Conservation (phyloP, 169 alveolate species). For the Perkinsus chesapeaki region DNA sequence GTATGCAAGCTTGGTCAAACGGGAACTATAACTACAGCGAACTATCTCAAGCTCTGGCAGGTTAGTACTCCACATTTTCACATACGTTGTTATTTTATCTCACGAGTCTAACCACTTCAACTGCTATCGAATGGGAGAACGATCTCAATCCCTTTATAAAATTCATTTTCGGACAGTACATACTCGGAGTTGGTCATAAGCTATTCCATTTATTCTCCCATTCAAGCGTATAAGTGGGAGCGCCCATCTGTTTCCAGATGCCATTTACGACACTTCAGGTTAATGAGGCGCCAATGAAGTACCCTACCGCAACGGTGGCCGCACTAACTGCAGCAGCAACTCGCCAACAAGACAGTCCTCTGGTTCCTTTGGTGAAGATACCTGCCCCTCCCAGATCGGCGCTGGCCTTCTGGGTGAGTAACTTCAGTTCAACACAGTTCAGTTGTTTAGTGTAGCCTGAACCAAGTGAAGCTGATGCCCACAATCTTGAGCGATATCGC, state of each 20-base stretch:
- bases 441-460: too few species aligned
- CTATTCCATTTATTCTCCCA: too few species aligned
- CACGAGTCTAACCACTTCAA: neutral
- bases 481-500: slow-evolving; percentile 11
- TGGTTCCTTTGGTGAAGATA: neutral
- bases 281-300: neutral
- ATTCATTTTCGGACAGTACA: too few species aligned
- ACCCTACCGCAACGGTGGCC: neutral
- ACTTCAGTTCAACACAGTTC: too few species aligned
- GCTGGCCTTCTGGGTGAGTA: neutral
- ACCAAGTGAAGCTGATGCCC: neutral
- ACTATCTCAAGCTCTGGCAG: slow-evolving; percentile 8
- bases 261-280: neutral
- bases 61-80: neutral
- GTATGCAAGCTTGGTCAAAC: slow-evolving; percentile 14
- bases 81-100: neutral
- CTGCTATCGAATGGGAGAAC: neutral
- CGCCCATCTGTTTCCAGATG: neutral
- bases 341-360: neutral
- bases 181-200: too few species aligned
- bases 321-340: neutral
- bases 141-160: neutral
- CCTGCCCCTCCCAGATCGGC: slow-evolving; percentile 5
- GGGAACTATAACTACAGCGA: neutral
- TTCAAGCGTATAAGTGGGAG: too few species aligned